Evolutionary conservation across 1,139 yeast species (phyloP).

Genomic region (Debaryomycetaceae sp.): DNA sequence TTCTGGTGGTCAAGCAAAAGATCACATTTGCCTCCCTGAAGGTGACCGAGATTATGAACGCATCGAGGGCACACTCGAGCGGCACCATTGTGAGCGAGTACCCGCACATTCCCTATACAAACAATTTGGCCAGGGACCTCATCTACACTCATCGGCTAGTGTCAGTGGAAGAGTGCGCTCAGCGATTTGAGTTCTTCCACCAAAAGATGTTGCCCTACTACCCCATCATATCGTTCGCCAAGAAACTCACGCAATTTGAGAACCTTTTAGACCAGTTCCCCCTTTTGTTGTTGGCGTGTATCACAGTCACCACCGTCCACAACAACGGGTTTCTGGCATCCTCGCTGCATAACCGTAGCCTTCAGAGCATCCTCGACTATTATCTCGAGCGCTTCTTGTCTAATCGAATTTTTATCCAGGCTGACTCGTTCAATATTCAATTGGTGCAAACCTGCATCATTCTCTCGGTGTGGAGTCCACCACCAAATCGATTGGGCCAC

Average conservation of each 20-base stretch:
- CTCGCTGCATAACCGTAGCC: slow-evolving; percentile 15
- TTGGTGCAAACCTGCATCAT: slow-evolving; percentile 41
- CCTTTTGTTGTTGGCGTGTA: slow-evolving; percentile 39
- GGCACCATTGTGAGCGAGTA: too few relatives aligned
- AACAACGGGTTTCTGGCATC: slow-evolving; percentile 22
- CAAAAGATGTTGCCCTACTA: slow-evolving; percentile 39
- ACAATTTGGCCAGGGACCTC: slow-evolving; percentile 39
- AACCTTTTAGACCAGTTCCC: slow-evolving; percentile 39
- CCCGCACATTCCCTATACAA: slow-evolving; percentile 6
- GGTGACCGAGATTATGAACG: slow-evolving; percentile 4
- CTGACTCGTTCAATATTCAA: slow-evolving; percentile 39
- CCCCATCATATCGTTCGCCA: slow-evolving; percentile 44
- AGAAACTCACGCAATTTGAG: slow-evolving; percentile 29
- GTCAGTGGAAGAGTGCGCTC: slow-evolving; percentile 23
- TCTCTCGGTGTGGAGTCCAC: slow-evolving; percentile 47
- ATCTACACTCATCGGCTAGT: slow-evolving; percentile 20
- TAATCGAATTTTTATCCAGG: slow-evolving; percentile 36
- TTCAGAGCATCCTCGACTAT: slow-evolving; percentile 37
- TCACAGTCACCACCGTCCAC: slow-evolving; percentile 46
- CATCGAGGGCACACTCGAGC: too few relatives aligned
- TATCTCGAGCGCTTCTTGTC: slow-evolving; percentile 46
- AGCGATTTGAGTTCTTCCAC: slow-evolving; percentile 32
- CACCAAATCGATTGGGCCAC: slow-evolving; percentile 47
- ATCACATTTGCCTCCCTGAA: slow-evolving; percentile 3
- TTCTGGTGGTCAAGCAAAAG: slow-evolving; percentile 4